Evolutionary conservation across 2,329 filamentous ascomycete genomes (phyloP), one percentile per base, ranked within the genome.

Genomic region (Neonectria punicea): DNA sequence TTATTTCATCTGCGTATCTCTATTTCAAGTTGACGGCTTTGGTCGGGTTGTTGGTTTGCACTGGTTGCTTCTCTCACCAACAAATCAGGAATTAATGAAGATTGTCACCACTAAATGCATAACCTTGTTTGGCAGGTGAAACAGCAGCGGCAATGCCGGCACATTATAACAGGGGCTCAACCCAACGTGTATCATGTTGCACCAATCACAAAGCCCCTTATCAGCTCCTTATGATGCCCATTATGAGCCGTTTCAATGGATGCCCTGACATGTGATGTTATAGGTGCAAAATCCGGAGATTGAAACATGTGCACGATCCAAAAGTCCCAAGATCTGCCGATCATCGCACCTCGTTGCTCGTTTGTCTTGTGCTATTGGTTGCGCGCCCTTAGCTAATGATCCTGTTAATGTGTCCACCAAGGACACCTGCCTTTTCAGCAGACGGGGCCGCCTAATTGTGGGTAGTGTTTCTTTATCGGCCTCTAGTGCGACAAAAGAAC

Each of bases 281-380:
- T 41, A 56, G 53, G 53, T 43, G 18, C 46, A 39, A 28, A 18
- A 8, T 50, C 44, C 8, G 18, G 14, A n/a, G 18, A 36, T 59
- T 22, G 11, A 43, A 39, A n/a, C 36, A 32, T 41, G 10, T 32
- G 18, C 20, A 22, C 44, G 18, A 51, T 36, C 14, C 59, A 68
- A 66, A 65, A 66, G 63, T 61, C 22, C 67, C 67, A 49, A 43
- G 44, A 20, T 41, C 56, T 58, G 63, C 60, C 64, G 66, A 72
- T 72, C 68, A 25, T 49, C 44, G 50, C 28, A 53, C 28, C 25
- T 25, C 54, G 11, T 63, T 36, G 55, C 32, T 14, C 39, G 20
- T 28, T 16, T 46, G 14, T 10, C 63, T 11, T 5, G 13, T 14
- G 46, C 32, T n/a, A 72, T 72, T 72, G 70, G 70, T 41, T 49